Evolutionary conservation across 2,329 filamentous ascomycete genomes (phyloP).

Genomic region (Aspergillus ustus): DNA sequence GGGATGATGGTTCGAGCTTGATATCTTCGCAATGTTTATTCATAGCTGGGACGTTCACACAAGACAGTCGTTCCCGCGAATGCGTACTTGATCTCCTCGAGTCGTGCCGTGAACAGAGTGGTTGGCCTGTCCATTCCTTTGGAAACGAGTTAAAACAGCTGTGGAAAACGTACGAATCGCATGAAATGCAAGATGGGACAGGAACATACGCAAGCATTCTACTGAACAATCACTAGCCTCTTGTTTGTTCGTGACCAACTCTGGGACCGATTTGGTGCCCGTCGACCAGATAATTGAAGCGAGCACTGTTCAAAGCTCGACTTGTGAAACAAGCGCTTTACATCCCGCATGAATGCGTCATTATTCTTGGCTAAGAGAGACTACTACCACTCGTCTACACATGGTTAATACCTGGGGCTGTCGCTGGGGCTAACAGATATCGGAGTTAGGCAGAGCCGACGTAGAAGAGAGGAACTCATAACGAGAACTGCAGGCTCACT

Average conservation of each 20-base stretch:
- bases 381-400: too few species aligned
- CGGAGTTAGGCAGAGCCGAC: too few species aligned
- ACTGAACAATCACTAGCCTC: neutral
- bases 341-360: too few species aligned
- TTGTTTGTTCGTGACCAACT: neutral
- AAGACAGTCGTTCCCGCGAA: conserved; percentile 17
- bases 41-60: conserved; percentile 28
- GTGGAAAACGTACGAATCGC: conserved; percentile 18
- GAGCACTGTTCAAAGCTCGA: neutral
- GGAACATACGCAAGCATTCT: neutral
- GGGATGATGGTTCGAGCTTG: conserved; percentile 29
- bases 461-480: too few species aligned
- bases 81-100: conserved; percentile 26
- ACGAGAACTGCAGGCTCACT: too few species aligned
- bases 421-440: too few species aligned
- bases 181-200: neutral
- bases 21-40: conserved; percentile 33
- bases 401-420: too few species aligned
- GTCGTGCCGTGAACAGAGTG: conserved; percentile 23
- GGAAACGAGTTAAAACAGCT: conserved; percentile 27
- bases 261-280: neutral
- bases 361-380: too few species aligned
- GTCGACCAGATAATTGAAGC: neutral
- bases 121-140: conserved; percentile 28
- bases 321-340: neutral